A percentile compares a stretch with the other conserved stretches of the same genome.
phyloP scores from a whole-genome alignment of 2,329 filamentous ascomycete species.

The Ophiostoma novo-ulmi region DNA sequence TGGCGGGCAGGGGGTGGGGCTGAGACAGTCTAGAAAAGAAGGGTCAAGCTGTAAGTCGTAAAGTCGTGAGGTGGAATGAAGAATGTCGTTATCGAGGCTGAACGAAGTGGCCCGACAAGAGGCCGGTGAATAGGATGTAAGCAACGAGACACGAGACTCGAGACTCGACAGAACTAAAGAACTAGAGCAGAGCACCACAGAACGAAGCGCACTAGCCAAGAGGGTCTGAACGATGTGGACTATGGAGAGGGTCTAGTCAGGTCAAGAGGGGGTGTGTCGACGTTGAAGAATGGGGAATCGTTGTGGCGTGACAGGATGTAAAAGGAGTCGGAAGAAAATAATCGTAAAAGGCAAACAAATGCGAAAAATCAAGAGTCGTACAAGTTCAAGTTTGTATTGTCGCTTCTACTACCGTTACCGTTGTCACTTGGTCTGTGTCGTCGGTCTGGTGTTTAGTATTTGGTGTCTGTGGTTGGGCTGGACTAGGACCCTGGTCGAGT shows the following conservation, averaged over 20 bases:
- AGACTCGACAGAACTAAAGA: not conserved
- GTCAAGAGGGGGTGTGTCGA: not conserved
- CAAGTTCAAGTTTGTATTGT: not conserved
- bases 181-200: not conserved
- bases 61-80: not conserved
- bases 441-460: not conserved
- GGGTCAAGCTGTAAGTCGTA: not conserved
- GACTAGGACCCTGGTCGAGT: conserved; percentile 5
- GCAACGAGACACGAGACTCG: not conserved
- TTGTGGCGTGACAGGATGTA: not conserved
- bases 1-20: conserved; percentile 33
- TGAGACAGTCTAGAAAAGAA: not conserved
- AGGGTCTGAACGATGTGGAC: conserved; percentile 7
- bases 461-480: conserved; percentile 7
- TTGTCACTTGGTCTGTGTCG: not conserved
- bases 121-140: not conserved
- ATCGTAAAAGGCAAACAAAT: not conserved
- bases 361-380: conserved; percentile 4
- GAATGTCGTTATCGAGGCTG: not conserved
- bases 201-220: conserved; percentile 8
- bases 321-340: not conserved
- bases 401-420: not conserved
- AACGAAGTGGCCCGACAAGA: not conserved
- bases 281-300: not conserved
- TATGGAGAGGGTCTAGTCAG: conserved; percentile 4